These are phyloP conservation scores for Fusarium palustre DNA, from an alignment of 2,329 filamentous ascomycete species.

Conservation along the genomic window DNA sequence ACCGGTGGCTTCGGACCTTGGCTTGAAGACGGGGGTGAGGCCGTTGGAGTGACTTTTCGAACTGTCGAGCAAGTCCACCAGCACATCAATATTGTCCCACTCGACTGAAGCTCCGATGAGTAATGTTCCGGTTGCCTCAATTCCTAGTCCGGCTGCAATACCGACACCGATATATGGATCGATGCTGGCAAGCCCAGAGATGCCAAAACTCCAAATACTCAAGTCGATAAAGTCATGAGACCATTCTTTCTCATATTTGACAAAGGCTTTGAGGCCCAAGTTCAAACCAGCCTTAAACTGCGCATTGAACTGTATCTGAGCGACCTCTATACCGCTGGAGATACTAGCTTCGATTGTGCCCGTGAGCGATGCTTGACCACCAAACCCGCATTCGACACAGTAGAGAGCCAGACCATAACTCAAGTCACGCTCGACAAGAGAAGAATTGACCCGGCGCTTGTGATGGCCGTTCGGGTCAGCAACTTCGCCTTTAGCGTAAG, in stretches of 20 bases:
- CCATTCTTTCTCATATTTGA: slow-evolving; percentile 19
- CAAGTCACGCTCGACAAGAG: neutral
- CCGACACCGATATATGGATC: neutral
- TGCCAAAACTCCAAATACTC: neutral
- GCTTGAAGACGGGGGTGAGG: neutral
- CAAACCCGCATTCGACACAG: slow-evolving; percentile 15
- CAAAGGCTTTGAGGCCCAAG: neutral
- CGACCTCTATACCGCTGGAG: neutral
- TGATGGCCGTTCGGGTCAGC: slow-evolving; percentile 9
- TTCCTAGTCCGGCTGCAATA: neutral
- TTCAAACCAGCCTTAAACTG: slow-evolving; percentile 11
- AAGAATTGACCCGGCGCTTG: neutral
- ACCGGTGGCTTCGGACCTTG: neutral
- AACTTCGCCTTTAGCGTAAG: slow-evolving; percentile 6
- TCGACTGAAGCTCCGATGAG: slow-evolving; percentile 10
- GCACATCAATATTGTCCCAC: slow-evolving; percentile 15
- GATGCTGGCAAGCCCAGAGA: neutral
- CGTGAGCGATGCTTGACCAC: neutral
- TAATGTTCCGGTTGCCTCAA: slow-evolving; percentile 2
- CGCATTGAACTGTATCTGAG: slow-evolving; percentile 1
- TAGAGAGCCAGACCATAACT: slow-evolving; percentile 1
- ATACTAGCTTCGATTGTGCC: neutral
- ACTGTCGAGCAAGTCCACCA: neutral
- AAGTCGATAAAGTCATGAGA: neutral
- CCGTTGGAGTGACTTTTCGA: neutral